These are phyloP conservation scores for Meira nashicola DNA, from an alignment of 1,284 basidiomycete genomes.

Conservation along the genomic window DNA sequence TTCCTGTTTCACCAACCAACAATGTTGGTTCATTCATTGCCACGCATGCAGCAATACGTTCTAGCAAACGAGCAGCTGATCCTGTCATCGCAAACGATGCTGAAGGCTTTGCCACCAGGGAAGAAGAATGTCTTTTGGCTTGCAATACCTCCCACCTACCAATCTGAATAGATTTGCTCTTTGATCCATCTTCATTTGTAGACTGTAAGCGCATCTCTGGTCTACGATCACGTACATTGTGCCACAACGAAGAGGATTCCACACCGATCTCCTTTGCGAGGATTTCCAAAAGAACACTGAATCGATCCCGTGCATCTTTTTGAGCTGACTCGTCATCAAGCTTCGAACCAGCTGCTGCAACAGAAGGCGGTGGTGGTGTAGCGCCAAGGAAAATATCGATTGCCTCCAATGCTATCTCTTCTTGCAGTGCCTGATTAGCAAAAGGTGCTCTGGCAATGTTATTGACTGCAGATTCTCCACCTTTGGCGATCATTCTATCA, in stretches of 20 bases:
- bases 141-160: neutral
- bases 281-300: neutral
- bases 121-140: conserved; percentile 10
- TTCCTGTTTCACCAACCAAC: conserved; percentile 95
- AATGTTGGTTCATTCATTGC: conserved; percentile 76
- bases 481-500: conserved; percentile 57
- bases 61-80: conserved; percentile 74
- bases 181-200: neutral
- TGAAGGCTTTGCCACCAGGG: conserved; percentile 21
- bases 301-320: neutral
- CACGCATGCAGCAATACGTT: conserved; percentile 73
- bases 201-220: neutral
- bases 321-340: neutral
- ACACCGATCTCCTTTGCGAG: neutral
- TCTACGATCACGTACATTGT: neutral
- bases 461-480: neutral
- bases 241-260: neutral
- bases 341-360: neutral
- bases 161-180: conserved; percentile 20
- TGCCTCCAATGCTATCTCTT: conserved; percentile 85
- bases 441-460: conserved; percentile 21
- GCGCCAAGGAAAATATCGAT: conserved; percentile 87
- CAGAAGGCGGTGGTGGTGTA: conserved; percentile 22
- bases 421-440: conserved; percentile 72
- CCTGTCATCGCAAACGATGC: conserved; percentile 76